These are phyloP conservation scores for Sonneratia alba DNA, from an alignment of 345 rosid genomes.

Conservation along the genomic window DNA sequence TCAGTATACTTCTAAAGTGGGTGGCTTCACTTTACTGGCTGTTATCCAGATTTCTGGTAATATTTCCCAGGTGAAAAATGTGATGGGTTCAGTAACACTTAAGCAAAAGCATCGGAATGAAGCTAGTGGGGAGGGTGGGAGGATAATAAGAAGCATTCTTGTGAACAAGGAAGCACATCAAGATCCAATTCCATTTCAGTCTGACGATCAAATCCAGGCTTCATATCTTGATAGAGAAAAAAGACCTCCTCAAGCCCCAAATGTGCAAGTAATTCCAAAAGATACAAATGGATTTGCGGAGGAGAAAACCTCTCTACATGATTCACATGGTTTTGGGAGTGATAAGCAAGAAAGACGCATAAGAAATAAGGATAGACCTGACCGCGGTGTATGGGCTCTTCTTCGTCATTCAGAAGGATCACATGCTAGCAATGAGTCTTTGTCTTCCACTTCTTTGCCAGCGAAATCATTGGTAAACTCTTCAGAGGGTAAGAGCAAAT, in stretches of 20 bases:
- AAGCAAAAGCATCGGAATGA: conserved; percentile 6
- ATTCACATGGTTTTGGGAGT: conserved; percentile 18
- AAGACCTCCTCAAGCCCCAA: conserved; percentile 35
- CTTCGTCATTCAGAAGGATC: conserved; percentile 51
- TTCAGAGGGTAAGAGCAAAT: conserved; percentile 21
- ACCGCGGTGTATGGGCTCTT: conserved; percentile 42
- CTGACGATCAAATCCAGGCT: conserved; percentile 34
- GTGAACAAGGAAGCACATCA: conserved; percentile 1
- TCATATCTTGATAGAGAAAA: conserved; percentile 31
- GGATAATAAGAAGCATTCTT: conserved; percentile 5
- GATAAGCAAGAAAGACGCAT: conserved; percentile 42
- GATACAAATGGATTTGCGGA: conserved; percentile 32
- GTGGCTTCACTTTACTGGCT: not conserved
- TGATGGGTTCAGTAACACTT: not conserved
- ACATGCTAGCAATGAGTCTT: conserved; percentile 45
- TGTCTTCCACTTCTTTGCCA: conserved; percentile 23
- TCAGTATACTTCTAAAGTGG: not conserved
- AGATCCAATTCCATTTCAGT: conserved; percentile 12
- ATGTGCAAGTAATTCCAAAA: conserved; percentile 21
- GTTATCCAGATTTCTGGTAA: not conserved
- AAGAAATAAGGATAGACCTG: conserved; percentile 54
- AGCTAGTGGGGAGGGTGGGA: not conserved
- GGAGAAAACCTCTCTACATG: conserved; percentile 28
- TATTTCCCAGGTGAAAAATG: conserved; percentile 7
- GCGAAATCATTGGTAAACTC: conserved; percentile 15